Base-by-base conservation (phyloP, 1,139 yeast genomes). In the Hemisphaericaspora subhashii region DNA sequence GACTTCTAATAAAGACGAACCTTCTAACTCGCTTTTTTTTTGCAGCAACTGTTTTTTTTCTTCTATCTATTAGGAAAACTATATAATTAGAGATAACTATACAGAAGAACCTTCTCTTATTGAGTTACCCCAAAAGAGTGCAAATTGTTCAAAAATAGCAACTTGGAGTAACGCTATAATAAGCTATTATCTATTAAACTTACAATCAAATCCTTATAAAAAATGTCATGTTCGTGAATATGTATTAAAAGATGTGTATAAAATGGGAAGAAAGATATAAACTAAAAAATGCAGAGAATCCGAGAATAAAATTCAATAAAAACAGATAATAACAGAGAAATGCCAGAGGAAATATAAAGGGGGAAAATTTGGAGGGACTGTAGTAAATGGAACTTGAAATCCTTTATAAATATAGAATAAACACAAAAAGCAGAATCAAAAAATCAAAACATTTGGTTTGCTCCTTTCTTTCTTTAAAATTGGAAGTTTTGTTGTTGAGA, bases 401-500 rank as follows among this genome's bases (percentile, higher is more conserved):
- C 4, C 5, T 8, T 6, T 4, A 22, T n/a, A 22, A 6, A 27
- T 27, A 16, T 15, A 15, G 20, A 10, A 25, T 7, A 16, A 27
- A 15, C 4, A 22, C n/a, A 22, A 13, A 15, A 16, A 9, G 9
- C 11, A 31, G 11, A 31, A 31, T 12, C 28, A 35, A 23, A 22
- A 15, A 36, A 21, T 4, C 6, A 37, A 17, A 28, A n/a, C n/a
- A n/a, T n/a, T n/a, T n/a, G n/a, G n/a, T n/a, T n/a, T n/a, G n/a
- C n/a, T n/a, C n/a, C n/a, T 22, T 22, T 22, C 7, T 22, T 15
- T 5, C 13, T 10, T 52, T 60, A 74, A 49, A 78, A 78, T 48
- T 74, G 69, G 58, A 76, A 77, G 50, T 75, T 77, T 48, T 68
- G 74, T 50, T 68, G 73, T 48, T 69, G 68, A 47, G 58, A 53